These are phyloP conservation scores for Aspergillus oerlinghausenensis DNA, from an alignment of 2,329 filamentous ascomycete species.

Conservation along the genomic window DNA sequence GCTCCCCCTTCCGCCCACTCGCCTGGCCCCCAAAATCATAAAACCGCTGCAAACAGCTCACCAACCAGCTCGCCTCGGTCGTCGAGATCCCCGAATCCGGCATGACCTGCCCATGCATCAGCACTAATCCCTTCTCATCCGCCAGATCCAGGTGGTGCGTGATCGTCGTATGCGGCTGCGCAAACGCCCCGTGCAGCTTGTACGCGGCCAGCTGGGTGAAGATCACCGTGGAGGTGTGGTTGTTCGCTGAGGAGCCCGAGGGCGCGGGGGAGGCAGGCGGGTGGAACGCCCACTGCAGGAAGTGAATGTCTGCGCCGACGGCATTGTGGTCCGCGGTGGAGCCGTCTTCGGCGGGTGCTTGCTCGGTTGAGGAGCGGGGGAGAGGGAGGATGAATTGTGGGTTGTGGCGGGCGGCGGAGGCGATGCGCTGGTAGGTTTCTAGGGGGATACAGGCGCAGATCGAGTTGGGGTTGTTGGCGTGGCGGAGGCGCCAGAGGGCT, in stretches of 20 bases:
- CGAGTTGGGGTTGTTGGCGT: slow-evolving; percentile 66
- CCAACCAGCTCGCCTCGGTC: slow-evolving; percentile 80
- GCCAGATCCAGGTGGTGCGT: slow-evolving; percentile 85
- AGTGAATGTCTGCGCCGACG: slow-evolving; percentile 82
- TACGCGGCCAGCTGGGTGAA: slow-evolving; percentile 94
- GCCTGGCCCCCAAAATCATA: slow-evolving; percentile 61
- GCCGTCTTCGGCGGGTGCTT: slow-evolving; percentile 20
- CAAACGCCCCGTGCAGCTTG: slow-evolving; percentile 84
- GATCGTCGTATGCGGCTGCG: slow-evolving; percentile 85
- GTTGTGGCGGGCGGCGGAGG: slow-evolving; percentile 64
- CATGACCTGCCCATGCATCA: slow-evolving; percentile 79
- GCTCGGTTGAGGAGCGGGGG: slow-evolving; percentile 42
- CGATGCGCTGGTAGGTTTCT: slow-evolving; percentile 68
- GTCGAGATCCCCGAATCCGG: slow-evolving; percentile 71
- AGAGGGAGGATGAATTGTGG: slow-evolving; percentile 91
- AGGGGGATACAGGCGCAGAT: slow-evolving; percentile 81
- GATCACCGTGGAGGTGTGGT: slow-evolving; percentile 67
- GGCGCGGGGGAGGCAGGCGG: slow-evolving; percentile 42
- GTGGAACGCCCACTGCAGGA: slow-evolving; percentile 94
- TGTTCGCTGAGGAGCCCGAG: slow-evolving; percentile 39
- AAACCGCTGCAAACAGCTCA: slow-evolving; percentile 92
- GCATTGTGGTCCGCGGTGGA: slow-evolving; percentile 23
- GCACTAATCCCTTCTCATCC: slow-evolving; percentile 68
- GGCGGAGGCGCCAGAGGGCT: slow-evolving; percentile 82
- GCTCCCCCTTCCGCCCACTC: slow-evolving; percentile 57